Percentiles rank a stretch among this genome's conserved stretches.
These are phyloP conservation scores for Chamaecyparis obtusa DNA, from an alignment of 75 land plant genomes.

Conservation along the genomic window DNA sequence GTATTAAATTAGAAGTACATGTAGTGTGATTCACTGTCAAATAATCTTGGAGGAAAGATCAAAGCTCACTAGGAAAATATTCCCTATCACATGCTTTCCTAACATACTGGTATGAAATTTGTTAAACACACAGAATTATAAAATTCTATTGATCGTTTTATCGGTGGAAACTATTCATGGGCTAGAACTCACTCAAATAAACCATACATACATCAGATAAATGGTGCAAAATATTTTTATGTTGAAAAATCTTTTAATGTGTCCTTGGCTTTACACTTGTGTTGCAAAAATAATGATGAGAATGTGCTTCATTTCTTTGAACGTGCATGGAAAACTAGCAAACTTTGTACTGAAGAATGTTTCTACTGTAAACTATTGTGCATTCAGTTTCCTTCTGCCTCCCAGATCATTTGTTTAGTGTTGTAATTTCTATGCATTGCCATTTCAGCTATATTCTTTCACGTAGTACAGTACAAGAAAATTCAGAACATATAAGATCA, in stretches of 20 bases:
- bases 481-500: not conserved
- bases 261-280: not conserved
- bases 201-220: not conserved
- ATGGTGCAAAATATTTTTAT: not conserved
- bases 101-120: not conserved
- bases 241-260: not conserved
- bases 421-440: not conserved
- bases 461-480: not conserved
- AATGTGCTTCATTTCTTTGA: not conserved
- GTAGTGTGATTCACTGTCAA: not conserved
- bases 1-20: not conserved
- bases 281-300: not conserved
- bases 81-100: not conserved
- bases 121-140: not conserved
- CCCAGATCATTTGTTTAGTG: not conserved
- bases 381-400: not conserved
- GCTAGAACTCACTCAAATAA: not conserved
- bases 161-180: not conserved
- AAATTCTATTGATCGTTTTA: not conserved
- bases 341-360: not conserved
- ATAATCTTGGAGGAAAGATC: not conserved
- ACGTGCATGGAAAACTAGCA: not conserved
- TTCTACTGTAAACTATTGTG: not conserved
- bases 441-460: slow-evolving; percentile 1
- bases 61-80: not conserved